A percentile compares a stretch with the other conserved stretches of the same genome.
phyloP scores from a whole-genome alignment of 345 rosid species.

The Brassica carinata region DNA sequence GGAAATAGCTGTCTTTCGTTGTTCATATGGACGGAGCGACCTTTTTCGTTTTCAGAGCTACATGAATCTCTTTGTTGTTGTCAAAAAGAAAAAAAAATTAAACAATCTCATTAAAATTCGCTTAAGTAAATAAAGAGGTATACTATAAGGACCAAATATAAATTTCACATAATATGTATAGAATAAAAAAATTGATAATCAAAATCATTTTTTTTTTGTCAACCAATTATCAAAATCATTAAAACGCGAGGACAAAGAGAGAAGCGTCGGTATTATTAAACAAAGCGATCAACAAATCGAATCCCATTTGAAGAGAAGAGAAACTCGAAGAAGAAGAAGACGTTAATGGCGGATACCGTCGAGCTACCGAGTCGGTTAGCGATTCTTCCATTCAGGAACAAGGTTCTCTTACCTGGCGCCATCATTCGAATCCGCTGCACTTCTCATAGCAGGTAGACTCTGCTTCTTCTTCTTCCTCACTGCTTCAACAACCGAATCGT shows the following conservation, averaged over 20 bases:
- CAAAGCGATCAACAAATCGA: slow-evolving; percentile 25
- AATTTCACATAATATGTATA: neutral
- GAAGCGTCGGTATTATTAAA: slow-evolving; percentile 20
- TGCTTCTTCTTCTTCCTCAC: neutral
- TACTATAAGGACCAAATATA: neutral
- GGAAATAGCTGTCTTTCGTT: too few relatives aligned
- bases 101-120: neutral
- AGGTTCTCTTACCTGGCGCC: slow-evolving; percentile 98
- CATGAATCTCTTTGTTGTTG: too few relatives aligned
- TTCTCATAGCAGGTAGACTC: slow-evolving; percentile 77
- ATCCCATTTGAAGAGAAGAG: neutral
- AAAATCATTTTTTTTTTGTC: neutral
- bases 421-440: slow-evolving; percentile 99
- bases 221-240: neutral
- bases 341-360: slow-evolving; percentile 83
- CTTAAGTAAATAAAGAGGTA: neutral
- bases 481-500: neutral
- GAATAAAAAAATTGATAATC: neutral
- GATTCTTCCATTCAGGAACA: slow-evolving; percentile 94
- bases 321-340: neutral
- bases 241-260: slow-evolving; percentile 24
- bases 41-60: too few relatives aligned
- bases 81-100: neutral
- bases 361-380: slow-evolving; percentile 91
- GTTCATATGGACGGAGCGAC: too few relatives aligned